Conservation (phyloP, 257 asterid genomes). For the Solanum sitiens region DNA sequence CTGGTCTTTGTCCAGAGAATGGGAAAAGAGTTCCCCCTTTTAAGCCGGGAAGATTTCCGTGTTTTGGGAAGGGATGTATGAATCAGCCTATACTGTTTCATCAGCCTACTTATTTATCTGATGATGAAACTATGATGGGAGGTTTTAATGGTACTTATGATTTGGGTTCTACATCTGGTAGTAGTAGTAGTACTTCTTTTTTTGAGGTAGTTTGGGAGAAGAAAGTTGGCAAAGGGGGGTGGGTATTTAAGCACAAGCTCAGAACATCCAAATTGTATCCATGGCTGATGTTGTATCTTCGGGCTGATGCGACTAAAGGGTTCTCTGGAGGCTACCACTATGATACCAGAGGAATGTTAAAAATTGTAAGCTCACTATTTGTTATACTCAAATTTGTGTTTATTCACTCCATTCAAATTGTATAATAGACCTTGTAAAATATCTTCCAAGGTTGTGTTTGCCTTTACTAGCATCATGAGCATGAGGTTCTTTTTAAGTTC, state of each 20-base stretch:
- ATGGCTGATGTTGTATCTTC: slow-evolving; percentile 66
- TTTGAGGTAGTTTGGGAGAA: slow-evolving; percentile 61
- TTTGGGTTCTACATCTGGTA: neutral
- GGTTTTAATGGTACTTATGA: slow-evolving; percentile 55
- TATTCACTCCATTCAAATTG: neutral
- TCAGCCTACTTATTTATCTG: slow-evolving; percentile 25
- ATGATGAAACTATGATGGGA: slow-evolving; percentile 26
- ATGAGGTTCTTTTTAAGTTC: neutral
- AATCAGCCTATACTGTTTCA: slow-evolving; percentile 40
- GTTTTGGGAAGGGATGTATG: slow-evolving; percentile 66
- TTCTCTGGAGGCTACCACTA: slow-evolving; percentile 72
- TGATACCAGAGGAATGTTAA: slow-evolving; percentile 51
- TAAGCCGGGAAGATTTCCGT: slow-evolving; percentile 44
- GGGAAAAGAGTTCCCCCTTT: slow-evolving; percentile 49
- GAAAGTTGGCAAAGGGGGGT: slow-evolving; percentile 44
- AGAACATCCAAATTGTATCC: slow-evolving; percentile 52
- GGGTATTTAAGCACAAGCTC: slow-evolving; percentile 51
- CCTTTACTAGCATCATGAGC: neutral
- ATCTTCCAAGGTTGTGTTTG: neutral
- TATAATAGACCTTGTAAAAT: neutral
- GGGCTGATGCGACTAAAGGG: slow-evolving; percentile 72
- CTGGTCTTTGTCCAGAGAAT: slow-evolving; percentile 48
- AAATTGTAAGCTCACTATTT: slow-evolving; percentile 8
- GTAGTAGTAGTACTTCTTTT: slow-evolving; percentile 9
- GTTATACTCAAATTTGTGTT: neutral